Evolutionary conservation across 345 rosid genomes (phyloP), one percentile per base, ranked within the genome.

Genomic region (Raphanus raphanistrum): DNA sequence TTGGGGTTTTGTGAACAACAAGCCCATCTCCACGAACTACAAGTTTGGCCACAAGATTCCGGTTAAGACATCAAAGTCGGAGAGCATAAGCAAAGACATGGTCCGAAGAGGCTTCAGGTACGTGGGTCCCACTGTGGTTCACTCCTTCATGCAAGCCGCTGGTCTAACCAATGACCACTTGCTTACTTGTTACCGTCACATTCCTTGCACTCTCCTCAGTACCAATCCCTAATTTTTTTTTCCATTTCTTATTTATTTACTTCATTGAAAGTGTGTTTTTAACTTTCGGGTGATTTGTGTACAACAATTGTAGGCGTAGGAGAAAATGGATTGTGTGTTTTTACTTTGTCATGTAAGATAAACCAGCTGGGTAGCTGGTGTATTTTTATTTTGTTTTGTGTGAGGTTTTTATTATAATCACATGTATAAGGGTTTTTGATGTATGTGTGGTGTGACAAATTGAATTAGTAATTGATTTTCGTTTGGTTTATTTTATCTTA

Each of bases 121-220:
- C 75, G 93, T 89, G 25, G 93, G 93, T 48, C 91, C 93, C 6
- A 87, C 91, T 33, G 86, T 86, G n/a, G 86, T 86, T 13, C 84
- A 86, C 57, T 89, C 90, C 2, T 87, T 87, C 76, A 89, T 89
- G 90, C 91, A 89, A 84, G 91, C 91, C 9, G 86, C 86, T 60
- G 93, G 91, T 32, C 83, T 89, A 35, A 80, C 84, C 35, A 89
- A 89, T 76, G 91, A 84, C 79, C 93, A 89, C 78, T 77, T 89
- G 77, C 29, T 84, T 84, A 78, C 88, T 60, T 89, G 93, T 58
- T 26, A 11, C 59, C 77, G 81, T 57, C 81, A 78, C 68, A 2
- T 8, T 16, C 73, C 81, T 50, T 78, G 81, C 81, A 72, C 68
- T 25, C 58, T 78, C 26, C 58, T 78, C 12, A 11, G 43, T 7